Percentiles rank a stretch among this genome's conserved stretches.
Evolutionary conservation across 768 basidiomycete species (phyloP).

Genomic region (Clavaria fumosa): DNA sequence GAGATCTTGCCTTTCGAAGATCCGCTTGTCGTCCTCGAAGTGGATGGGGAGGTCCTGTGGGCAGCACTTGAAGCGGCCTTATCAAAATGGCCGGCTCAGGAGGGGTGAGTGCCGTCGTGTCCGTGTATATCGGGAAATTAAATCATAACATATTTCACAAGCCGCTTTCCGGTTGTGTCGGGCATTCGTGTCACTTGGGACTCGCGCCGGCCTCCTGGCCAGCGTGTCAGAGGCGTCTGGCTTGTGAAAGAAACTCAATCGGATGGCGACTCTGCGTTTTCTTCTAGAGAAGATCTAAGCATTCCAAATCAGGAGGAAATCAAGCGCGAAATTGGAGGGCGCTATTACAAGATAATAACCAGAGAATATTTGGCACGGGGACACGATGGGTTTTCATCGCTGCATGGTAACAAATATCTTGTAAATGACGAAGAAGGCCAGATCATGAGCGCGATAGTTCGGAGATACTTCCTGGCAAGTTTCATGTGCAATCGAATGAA

Average conservation of each 20-base stretch:
- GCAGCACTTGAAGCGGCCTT: constrained; percentile 60
- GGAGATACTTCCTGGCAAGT: constrained; percentile 72
- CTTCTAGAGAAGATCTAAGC: constrained; percentile 26
- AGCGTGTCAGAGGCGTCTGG: constrained; percentile 64
- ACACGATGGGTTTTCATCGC: constrained; percentile 64
- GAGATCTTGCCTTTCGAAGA: constrained; percentile 88
- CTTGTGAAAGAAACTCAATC: constrained; percentile 22
- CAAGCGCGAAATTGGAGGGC: constrained; percentile 32
- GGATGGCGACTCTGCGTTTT: constrained; percentile 12
- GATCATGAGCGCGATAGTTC: constrained; percentile 61
- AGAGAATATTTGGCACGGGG: constrained; percentile 75
- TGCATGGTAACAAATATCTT: constrained; percentile 51
- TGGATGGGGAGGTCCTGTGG: constrained; percentile 71
- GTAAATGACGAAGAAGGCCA: constrained; percentile 76
- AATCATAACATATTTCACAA: constrained; percentile 20
- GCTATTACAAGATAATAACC: constrained; percentile 69
- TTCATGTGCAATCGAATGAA: background rate
- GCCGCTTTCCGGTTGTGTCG: constrained; percentile 80
- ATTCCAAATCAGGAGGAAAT: constrained; percentile 45
- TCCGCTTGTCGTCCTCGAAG: constrained; percentile 63
- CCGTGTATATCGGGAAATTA: background rate
- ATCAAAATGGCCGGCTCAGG: constrained; percentile 74
- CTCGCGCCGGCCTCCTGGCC: constrained; percentile 51
- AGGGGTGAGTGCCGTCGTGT: constrained; percentile 58
- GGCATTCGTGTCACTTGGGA: constrained; percentile 83